phyloP scores from a whole-genome alignment of 163 green algal species.

The Trebouxiophyceae sp. region DNA sequence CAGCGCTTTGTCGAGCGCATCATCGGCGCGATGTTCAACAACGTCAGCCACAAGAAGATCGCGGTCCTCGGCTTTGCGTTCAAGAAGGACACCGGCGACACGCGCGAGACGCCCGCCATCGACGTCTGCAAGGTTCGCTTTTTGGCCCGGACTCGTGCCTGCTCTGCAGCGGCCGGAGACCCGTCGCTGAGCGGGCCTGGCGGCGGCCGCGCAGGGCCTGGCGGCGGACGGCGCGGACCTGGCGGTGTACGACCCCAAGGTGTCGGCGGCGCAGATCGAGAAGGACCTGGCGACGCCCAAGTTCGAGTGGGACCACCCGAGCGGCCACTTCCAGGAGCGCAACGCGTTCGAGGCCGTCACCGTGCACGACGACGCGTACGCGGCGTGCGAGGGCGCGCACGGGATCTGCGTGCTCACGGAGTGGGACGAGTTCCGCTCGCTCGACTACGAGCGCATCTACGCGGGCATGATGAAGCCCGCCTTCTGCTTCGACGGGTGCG shows the following conservation, averaged over 20 bases:
- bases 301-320: constrained; percentile 93
- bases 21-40: constrained; percentile 99
- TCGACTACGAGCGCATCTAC: constrained; percentile 78
- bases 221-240: constrained; percentile 67
- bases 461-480: constrained; percentile 90
- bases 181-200: too few relatives aligned
- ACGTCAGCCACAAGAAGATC: constrained; percentile 93
- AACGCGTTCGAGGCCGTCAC: constrained; percentile 6
- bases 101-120: constrained; percentile 96
- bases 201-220: constrained; percentile 50
- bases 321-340: constrained; percentile 8
- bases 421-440: constrained; percentile 97
- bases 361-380: constrained; percentile 48
- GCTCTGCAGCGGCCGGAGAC: too few relatives aligned
- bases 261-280: constrained; percentile 72
- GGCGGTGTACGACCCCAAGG: constrained; percentile 86
- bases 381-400: constrained; percentile 72
- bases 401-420: constrained; percentile 93
- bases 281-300: constrained; percentile 80
- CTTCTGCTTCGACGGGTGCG: constrained; percentile 92
- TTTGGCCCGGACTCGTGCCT: too few relatives aligned
- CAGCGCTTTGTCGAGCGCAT: constrained; percentile 94
- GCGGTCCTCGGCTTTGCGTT: constrained; percentile 95
- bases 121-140: constrained; percentile 89
- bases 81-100: constrained; percentile 96